A percentile compares a stretch with the other conserved stretches of the same genome.
phyloP scores from a whole-genome alignment of 176 grass and related monocot species.

The Typha latifolia region DNA sequence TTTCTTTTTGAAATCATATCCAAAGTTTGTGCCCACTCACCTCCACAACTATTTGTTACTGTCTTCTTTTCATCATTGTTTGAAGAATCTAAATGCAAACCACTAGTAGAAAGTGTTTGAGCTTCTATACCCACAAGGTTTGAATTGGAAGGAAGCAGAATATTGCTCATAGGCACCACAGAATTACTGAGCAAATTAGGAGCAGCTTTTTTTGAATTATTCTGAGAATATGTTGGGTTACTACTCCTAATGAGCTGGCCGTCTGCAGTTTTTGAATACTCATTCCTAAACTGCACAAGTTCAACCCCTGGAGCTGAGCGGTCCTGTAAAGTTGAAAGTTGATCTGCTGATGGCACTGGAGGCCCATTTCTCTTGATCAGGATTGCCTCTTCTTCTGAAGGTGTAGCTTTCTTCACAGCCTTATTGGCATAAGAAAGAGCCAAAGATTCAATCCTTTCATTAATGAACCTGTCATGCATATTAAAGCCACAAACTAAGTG shows the following conservation, averaged over 20 bases:
- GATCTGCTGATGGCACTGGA: conserved; percentile 53
- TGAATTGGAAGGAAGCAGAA: conserved; percentile 31
- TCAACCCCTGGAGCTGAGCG: conserved; percentile 74
- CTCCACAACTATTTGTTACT: conserved; percentile 18
- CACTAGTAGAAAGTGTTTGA: neutral
- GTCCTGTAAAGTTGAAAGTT: conserved; percentile 64
- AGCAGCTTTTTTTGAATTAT: neutral
- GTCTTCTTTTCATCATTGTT: conserved; percentile 23
- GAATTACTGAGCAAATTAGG: neutral
- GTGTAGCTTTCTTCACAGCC: conserved; percentile 38
- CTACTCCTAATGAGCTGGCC: conserved; percentile 16
- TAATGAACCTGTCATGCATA: conserved; percentile 81
- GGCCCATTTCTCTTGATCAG: conserved; percentile 44
- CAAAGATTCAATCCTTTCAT: conserved; percentile 86
- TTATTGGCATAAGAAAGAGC: conserved; percentile 59
- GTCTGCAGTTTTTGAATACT: conserved; percentile 31
- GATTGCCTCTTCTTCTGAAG: conserved; percentile 31
- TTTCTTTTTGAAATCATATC: conserved; percentile 42
- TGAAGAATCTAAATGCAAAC: conserved; percentile 28
- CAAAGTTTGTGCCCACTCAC: conserved; percentile 38
- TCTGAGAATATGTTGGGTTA: neutral
- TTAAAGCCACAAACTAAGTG: conserved; percentile 12
- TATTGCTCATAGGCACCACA: conserved; percentile 11
- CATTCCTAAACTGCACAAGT: conserved; percentile 66
- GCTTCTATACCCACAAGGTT: conserved; percentile 15